phyloP scores from a whole-genome alignment of 1,284 basidiomycete species.

The Sporisorium iseilematis-ciliati region DNA sequence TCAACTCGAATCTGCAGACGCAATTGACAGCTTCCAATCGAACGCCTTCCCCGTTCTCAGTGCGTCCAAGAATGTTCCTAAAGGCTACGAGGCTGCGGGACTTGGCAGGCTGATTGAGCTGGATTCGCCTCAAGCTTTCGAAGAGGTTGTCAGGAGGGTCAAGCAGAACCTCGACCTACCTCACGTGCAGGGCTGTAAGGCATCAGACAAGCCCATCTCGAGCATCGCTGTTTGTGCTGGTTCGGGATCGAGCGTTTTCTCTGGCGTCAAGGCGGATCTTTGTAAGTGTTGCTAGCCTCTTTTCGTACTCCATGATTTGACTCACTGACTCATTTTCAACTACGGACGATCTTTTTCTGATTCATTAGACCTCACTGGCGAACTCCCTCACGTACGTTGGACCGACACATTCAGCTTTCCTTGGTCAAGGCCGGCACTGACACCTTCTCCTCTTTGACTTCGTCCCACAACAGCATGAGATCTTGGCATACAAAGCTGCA shows the following conservation, averaged over 20 bases:
- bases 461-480: conserved; percentile 55
- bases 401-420: background rate
- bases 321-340: background rate
- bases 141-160: conserved; percentile 42
- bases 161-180: conserved; percentile 43
- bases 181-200: conserved; percentile 44
- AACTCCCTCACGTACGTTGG: conserved; percentile 57
- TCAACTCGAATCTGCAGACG: conserved; percentile 14
- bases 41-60: conserved; percentile 17
- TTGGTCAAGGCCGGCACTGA: background rate
- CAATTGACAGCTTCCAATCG: background rate
- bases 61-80: conserved; percentile 19
- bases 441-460: background rate
- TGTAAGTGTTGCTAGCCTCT: conserved; percentile 33
- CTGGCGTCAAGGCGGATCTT: conserved; percentile 55
- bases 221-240: conserved; percentile 65
- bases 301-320: background rate
- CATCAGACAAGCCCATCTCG: conserved; percentile 37
- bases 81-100: conserved; percentile 42
- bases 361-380: conserved; percentile 61
- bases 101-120: conserved; percentile 48
- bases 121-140: conserved; percentile 23
- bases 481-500: conserved; percentile 61
- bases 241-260: conserved; percentile 60
- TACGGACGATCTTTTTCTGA: background rate